Percentiles rank a stretch among this genome's conserved stretches.
These are phyloP conservation scores for Chytriomyces sp. DNA, from an alignment of 192 early-diverging fungal species.

Conservation along the genomic window DNA sequence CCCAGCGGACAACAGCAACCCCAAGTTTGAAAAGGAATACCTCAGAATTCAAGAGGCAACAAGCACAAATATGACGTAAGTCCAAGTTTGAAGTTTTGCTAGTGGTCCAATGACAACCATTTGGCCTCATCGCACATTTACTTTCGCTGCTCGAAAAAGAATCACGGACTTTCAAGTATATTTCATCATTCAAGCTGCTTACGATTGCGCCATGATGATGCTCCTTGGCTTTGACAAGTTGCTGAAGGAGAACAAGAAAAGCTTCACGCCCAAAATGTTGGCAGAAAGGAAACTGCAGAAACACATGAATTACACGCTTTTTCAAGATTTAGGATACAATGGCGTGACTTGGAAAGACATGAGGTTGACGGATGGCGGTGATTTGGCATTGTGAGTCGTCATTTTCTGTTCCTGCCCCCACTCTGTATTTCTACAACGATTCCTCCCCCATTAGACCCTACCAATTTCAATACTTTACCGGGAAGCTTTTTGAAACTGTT, in stretches of 20 bases:
- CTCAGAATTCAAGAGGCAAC: not conserved
- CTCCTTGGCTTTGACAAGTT: constrained; percentile 17
- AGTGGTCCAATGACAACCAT: not conserved
- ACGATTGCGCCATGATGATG: constrained; percentile 16
- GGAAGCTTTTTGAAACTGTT: not conserved
- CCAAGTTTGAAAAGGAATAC: not conserved
- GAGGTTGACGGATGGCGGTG: not conserved
- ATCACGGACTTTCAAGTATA: not conserved
- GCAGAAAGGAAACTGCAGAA: constrained; percentile 4
- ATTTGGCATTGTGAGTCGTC: constrained; percentile 13
- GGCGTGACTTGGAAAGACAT: not conserved
- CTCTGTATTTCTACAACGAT: not conserved
- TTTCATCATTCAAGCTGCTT: not conserved
- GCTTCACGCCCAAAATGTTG: constrained; percentile 14
- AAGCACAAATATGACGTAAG: not conserved
- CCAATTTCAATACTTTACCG: constrained; percentile 16
- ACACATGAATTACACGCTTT: constrained; percentile 21
- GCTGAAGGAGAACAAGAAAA: not conserved
- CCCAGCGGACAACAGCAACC: not conserved
- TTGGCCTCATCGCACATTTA: not conserved
- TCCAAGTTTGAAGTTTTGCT: not conserved
- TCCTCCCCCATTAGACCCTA: not conserved
- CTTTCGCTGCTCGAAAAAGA: not conserved
- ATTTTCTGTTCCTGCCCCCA: not conserved
- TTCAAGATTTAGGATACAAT: constrained; percentile 6